phyloP scores from a whole-genome alignment of 352 stramenopile species.

The Nothophytophthora sp. region DNA sequence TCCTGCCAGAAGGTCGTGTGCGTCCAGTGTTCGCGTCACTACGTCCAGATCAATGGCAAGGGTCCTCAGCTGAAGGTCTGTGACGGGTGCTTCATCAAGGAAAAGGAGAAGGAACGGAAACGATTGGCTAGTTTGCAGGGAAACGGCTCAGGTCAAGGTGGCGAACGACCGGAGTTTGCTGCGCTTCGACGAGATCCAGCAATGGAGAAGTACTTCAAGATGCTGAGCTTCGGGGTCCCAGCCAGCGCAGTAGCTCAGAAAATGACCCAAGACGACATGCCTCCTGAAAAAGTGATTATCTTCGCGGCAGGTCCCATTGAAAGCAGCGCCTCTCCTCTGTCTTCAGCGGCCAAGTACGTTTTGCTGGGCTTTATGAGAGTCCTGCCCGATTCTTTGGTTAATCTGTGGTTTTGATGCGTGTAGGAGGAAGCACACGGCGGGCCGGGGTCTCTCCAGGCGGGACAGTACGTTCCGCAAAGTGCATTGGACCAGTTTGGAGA shows the following conservation, averaged over 20 bases:
- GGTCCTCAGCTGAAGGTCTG: slow-evolving; percentile 55
- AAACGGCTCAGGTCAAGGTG: slow-evolving; percentile 3
- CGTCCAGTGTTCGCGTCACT: slow-evolving; percentile 60
- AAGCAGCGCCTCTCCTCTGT: slow-evolving; percentile 1
- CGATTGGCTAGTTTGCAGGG: slow-evolving; percentile 21
- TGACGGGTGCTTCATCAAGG: slow-evolving; percentile 75
- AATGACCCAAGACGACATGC: slow-evolving; percentile 79
- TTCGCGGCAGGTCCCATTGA: slow-evolving; percentile 57
- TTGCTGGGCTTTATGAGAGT: neutral
- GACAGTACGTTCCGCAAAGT: slow-evolving; percentile 75
- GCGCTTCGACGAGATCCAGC: slow-evolving; percentile 53
- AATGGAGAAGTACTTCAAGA: slow-evolving; percentile 89
- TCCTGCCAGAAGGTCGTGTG: slow-evolving; percentile 56
- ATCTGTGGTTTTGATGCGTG: slow-evolving; percentile 1
- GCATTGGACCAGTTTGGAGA: slow-evolving; percentile 77
- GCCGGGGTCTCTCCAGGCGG: slow-evolving; percentile 25
- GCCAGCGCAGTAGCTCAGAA: slow-evolving; percentile 71
- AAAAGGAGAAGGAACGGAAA: slow-evolving; percentile 63
- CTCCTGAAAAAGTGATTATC: slow-evolving; percentile 51
- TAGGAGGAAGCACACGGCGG: slow-evolving; percentile 10
- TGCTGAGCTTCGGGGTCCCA: slow-evolving; percentile 78
- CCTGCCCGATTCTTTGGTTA: neutral
- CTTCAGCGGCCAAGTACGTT: slow-evolving; percentile 8
- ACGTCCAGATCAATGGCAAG: slow-evolving; percentile 41
- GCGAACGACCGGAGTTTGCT: slow-evolving; percentile 55